phyloP scores from a whole-genome alignment of 345 rosid genomes.

The Clarkia xantiana region DNA sequence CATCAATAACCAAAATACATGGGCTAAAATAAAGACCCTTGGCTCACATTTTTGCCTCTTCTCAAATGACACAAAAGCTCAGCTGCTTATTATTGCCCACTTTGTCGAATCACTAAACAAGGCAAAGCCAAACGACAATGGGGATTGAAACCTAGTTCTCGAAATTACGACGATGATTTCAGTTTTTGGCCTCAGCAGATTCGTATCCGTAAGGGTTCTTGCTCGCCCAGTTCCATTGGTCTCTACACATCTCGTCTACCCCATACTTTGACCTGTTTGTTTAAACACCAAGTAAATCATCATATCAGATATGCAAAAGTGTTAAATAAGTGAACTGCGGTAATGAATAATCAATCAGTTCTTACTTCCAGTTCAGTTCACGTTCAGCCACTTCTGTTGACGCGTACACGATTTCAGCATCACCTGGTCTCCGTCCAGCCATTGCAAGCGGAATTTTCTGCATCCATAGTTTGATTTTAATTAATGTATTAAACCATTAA shows the following conservation, averaged over 20 bases:
- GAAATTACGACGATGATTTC: background rate
- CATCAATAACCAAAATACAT: no score
- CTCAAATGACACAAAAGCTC: no score
- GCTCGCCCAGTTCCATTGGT: constrained; percentile 92
- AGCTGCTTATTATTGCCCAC: no score
- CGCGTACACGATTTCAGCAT: constrained; percentile 79
- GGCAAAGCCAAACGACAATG: background rate
- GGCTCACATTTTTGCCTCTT: no score
- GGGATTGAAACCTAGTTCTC: background rate
- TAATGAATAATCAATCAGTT: background rate
- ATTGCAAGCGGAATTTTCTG: constrained; percentile 70
- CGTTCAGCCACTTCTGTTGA: constrained; percentile 66
- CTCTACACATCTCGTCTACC: constrained; percentile 84
- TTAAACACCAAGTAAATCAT: background rate
- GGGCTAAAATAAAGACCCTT: no score
- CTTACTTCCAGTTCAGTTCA: constrained; percentile 92
- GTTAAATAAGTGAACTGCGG: background rate
- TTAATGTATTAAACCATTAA: background rate
- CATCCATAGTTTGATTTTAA: background rate
- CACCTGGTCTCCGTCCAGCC: constrained; percentile 75
- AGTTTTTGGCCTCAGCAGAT: constrained; percentile 23
- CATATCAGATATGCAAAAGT: background rate
- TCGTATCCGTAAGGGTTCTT: constrained; percentile 83
- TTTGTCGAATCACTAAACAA: background rate
- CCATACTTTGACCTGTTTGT: constrained; percentile 69